Evolutionary conservation across 2,329 filamentous ascomycete species (phyloP), one percentile per base, ranked within the genome.

Genomic region (Penicillium sp.): DNA sequence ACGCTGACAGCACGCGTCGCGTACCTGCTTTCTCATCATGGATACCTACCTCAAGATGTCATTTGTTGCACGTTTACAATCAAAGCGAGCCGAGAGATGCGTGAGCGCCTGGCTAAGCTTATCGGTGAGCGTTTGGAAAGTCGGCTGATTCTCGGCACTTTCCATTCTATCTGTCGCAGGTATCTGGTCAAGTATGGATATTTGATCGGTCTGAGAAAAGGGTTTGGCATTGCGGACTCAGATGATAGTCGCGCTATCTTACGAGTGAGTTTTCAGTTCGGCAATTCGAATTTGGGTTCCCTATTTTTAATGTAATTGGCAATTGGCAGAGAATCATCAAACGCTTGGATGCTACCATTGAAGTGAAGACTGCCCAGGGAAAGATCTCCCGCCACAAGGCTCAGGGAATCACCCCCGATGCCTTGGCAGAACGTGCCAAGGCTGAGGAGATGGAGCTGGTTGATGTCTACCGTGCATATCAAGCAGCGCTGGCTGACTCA

Each of bases 61-160:
- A 86, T 99, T 54, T 93, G 96, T 54, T 94, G 93, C 56, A 97
- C 93, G 0, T 99, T 99, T 68, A 99, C 94, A 2, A 91, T 96
- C 70, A 97, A 97, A 71, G 92, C 94, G 1, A 90, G 92, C 16
- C 83, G 81, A 16, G 93, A 97, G 76, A 99, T 99, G 93, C 90
- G 91, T 65, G 85, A 90, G 66, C 84, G 93, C 7, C 89, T 97
- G 51, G 85, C 86, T 0, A 86, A 82, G 53, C 81, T 89, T n/a
- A 79, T 97, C n/a, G 91, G 91, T 1, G 82, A 87, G 54, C 86
- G 86, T 6, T 76, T 86, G 15, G 89, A 91, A 67, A 85, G 82
- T 49, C 88, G 85, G 64, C 79, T 99, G 58, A 82, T 96, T 29
- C 78, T 99, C 4, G 93, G 93, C 16, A 99, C 94, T 0, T 97